Evolutionary conservation across 2,329 filamentous ascomycete species (phyloP), one percentile per base, ranked within the genome.

Genomic region (Penicillium sp.): DNA sequence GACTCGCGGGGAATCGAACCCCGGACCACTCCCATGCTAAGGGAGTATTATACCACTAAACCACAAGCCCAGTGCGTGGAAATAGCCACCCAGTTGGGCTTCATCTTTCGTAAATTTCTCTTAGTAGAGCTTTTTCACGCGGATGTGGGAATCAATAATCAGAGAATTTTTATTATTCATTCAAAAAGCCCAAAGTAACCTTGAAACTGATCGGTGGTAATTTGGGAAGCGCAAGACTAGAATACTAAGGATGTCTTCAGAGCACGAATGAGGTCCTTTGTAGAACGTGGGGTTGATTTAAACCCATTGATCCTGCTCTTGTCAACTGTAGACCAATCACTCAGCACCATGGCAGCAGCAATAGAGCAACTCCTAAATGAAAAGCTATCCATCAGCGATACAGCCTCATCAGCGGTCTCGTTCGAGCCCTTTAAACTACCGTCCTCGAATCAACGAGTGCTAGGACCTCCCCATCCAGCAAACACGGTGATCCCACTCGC

Each of bases 1-100:
- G 76, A 77, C 75, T 75, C 70, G 74, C 75, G 70, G 75, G 75
- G 75, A 78, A 78, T 78, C 74, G 73, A 77, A 77, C 74, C 74
- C 73, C 70, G 72, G 74, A 77, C 75, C 75, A 71, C 75, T 69
- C 75, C 74, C 75, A 77, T 76, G 72, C 74, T 76, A 76, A 76
- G 74, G 72, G 73, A 67, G 72, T 72, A 76, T 76, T 74, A 76
- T 77, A 77, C 75, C 75, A 76, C 74, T 76, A 76, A 76, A 77
- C 74, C 74, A 76, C 72, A 68, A 68, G 66, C 66, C 66, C 66
- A 63, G n/a, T 40, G n/a, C 18, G 18, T 40, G 37, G 18, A 40
- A 40, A 18, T 22, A 22, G 37, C 18, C 14, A 3, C 18, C 1
- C 0, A 6, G 2, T 14, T 0, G 12, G 4, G 18, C 11, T 22